Evolutionary conservation across 1,139 yeast species (phyloP).

Genomic region (Sporopachydermia cereana): DNA sequence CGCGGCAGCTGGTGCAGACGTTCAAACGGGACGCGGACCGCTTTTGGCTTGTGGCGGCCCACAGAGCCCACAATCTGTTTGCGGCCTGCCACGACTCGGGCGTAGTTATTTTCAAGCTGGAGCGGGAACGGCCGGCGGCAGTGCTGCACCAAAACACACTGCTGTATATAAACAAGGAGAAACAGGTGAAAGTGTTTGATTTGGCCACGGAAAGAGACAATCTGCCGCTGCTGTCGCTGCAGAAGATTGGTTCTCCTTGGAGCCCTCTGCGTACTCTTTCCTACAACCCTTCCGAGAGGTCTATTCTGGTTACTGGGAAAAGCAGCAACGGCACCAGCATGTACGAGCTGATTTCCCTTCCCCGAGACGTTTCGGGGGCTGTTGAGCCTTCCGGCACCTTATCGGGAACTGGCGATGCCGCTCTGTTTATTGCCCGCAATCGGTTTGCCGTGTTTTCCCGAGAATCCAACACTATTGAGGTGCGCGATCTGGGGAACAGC

Average conservation of each 20-base stretch:
- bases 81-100: slow-evolving; percentile 98
- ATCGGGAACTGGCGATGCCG: slow-evolving; percentile 76
- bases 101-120: slow-evolving; percentile 95
- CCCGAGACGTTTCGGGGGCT: slow-evolving; percentile 86
- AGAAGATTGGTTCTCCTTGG: slow-evolving; percentile 80
- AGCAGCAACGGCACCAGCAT: slow-evolving; percentile 35
- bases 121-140: slow-evolving; percentile 93
- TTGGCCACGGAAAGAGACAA: slow-evolving; percentile 42
- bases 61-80: slow-evolving; percentile 81
- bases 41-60: slow-evolving; percentile 87
- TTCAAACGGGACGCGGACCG: slow-evolving; percentile 91
- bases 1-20: slow-evolving; percentile 86
- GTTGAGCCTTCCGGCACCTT: slow-evolving; percentile 74
- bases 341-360: slow-evolving; percentile 68
- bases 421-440: slow-evolving; percentile 86
- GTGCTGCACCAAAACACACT: slow-evolving; percentile 59
- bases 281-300: slow-evolving; percentile 86
- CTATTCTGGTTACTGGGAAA: slow-evolving; percentile 74
- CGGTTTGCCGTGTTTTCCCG: slow-evolving; percentile 77
- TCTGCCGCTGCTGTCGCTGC: slow-evolving; percentile 74
- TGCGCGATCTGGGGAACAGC: slow-evolving; percentile 73
- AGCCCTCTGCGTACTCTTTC: slow-evolving; percentile 74
- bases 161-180: slow-evolving; percentile 70
- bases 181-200: slow-evolving; percentile 74
- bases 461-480: slow-evolving; percentile 53